Conservation (phyloP, 1,284 basidiomycete species). For the Wolfiporia cocos region DNA sequence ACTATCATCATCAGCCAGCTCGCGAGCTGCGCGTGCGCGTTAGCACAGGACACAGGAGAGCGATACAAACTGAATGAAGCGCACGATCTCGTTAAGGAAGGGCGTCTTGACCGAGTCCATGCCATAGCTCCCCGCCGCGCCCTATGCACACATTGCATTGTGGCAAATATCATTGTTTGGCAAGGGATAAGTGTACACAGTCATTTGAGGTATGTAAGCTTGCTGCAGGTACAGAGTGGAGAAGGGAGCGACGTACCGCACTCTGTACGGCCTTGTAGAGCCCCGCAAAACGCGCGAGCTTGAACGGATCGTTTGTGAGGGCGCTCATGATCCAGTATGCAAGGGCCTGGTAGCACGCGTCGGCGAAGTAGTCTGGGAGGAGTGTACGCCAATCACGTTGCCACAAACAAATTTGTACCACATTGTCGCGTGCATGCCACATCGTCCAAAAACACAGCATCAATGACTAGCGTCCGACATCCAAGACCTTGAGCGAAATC, state of each 20-base stretch:
- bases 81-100: conserved; percentile 31
- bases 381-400: conserved; percentile 7
- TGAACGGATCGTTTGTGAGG: conserved; percentile 37
- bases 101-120: conserved; percentile 41
- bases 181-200: no score
- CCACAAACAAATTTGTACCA: background rate
- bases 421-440: no score
- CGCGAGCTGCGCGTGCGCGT: conserved; percentile 25
- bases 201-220: no score
- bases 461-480: no score
- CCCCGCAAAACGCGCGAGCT: conserved; percentile 36
- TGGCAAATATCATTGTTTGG: no score
- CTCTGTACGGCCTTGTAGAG: conserved; percentile 36
- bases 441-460: no score
- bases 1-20: conserved; percentile 32
- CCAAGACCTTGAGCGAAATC: no score
- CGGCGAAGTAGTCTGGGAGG: conserved; percentile 33
- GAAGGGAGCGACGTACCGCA: background rate
- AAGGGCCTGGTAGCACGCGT: conserved; percentile 34
- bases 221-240: background rate
- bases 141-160: no score
- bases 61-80: no score
- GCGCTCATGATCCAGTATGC: conserved; percentile 39
- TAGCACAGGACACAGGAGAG: background rate
- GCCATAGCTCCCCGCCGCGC: conserved; percentile 36